Evolutionary conservation across 1,139 yeast species (phyloP), one percentile per base, ranked within the genome.

Genomic region (Kodamaea alishanica): DNA sequence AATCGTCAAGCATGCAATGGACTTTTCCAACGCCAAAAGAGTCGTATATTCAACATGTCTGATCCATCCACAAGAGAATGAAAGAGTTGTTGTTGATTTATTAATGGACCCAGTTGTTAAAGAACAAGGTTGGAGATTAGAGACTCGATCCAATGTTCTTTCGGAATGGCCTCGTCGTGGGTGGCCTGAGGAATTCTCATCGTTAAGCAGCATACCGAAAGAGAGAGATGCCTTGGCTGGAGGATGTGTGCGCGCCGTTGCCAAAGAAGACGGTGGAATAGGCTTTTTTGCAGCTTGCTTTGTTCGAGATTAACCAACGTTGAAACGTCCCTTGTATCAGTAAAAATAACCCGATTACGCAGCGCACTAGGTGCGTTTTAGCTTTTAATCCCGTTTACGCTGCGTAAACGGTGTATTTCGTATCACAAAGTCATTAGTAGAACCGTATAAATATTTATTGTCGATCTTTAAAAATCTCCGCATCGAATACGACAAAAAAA

Each of bases 1-100:
- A 34, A 87, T 92, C 36, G 86, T 92, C 51, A 82, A 80, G 52
- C 97, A 94, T 63, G 97, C 98, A 0, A 64, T 94, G 61, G 63
- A 72, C 45, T 89, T 89, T 57, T 96, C 96, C 0, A 67, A 61
- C 11, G 96, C 89, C 0, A 66, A 65, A 29, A 81, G 79, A 46
- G 81, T 92, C n/a, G 95, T 92, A 0, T 94, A 92, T 55, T 88
- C 97, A 8, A 92, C 99, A 0, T 92, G 99, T 61, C 90, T 97
- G 0, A 76, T 92, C 11, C 96, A 94, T 57, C 83, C 92, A 0
- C 86, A 86, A 51, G 99, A 94, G 55, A 92, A 92, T 54, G 99
- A 92, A 61, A 70, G 84, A 35, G 98, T 92, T 3, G 97, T 89
- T 4, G 77, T 82, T 38, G 86, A 84, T 48, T 65, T 92, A 28